These are phyloP conservation scores for Apiospora malaysiana DNA, from an alignment of 2,329 filamentous ascomycete species.

Conservation along the genomic window DNA sequence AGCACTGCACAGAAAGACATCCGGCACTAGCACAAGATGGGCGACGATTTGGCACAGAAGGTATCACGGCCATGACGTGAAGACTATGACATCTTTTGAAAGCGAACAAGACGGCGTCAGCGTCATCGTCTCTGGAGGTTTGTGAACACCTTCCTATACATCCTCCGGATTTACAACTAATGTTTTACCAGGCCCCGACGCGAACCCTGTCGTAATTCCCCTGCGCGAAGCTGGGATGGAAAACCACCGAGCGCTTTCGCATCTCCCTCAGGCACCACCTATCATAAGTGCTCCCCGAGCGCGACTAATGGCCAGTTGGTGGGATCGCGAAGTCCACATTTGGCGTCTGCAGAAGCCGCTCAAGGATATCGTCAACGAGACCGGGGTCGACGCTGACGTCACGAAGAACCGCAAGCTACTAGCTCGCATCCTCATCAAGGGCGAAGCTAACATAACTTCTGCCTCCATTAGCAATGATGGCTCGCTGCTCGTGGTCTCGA, in stretches of 20 bases:
- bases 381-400: conserved; percentile 47
- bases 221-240: conserved; percentile 79
- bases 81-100: conserved; percentile 91
- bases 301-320: conserved; percentile 87
- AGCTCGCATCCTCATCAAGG: conserved; percentile 70
- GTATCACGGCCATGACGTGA: conserved; percentile 94
- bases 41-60: conserved; percentile 83
- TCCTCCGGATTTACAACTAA: conserved; percentile 36
- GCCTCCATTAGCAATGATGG: conserved; percentile 75
- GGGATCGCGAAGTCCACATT: conserved; percentile 84
- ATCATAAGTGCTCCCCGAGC: conserved; percentile 74
- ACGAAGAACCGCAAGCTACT: conserved; percentile 68
- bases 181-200: conserved; percentile 73
- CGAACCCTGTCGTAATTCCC: conserved; percentile 81
- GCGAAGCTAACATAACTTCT: conserved; percentile 83
- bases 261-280: conserved; percentile 79
- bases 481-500: conserved; percentile 76
- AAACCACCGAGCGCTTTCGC: conserved; percentile 81
- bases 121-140: conserved; percentile 89
- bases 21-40: conserved; percentile 72
- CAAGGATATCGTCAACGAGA: conserved; percentile 50
- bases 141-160: conserved; percentile 35
- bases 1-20: conserved; percentile 76
- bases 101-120: conserved; percentile 71
- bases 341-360: conserved; percentile 67